Conservation (phyloP, 192 early-diverging fungal species). For the Backusella luteola region DNA sequence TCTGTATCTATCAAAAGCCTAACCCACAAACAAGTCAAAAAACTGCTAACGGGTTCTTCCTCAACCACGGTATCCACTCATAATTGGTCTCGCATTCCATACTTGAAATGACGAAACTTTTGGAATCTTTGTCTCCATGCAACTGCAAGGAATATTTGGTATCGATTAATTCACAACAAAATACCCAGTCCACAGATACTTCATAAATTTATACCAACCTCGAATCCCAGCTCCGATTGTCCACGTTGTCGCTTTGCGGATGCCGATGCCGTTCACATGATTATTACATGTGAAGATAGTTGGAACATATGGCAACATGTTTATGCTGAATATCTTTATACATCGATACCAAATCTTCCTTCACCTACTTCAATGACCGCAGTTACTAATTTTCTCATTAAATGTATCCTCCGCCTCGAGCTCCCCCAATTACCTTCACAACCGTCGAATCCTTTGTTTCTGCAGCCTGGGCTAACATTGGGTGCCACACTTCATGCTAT, state of each 20-base stretch:
- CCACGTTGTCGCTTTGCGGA: neutral
- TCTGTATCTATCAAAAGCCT: neutral
- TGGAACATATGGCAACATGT: neutral
- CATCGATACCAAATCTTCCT: neutral
- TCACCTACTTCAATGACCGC: neutral
- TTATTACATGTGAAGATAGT: neutral
- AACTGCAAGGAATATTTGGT: neutral
- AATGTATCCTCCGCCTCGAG: neutral
- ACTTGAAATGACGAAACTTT: neutral
- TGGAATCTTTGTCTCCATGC: neutral
- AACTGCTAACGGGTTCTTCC: neutral
- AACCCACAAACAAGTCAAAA: neutral
- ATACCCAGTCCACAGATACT: neutral
- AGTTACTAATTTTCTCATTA: neutral
- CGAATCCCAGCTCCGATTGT: neutral
- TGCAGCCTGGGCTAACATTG: neutral
- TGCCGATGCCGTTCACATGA: neutral
- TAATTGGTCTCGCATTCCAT: neutral
- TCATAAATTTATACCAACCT: neutral
- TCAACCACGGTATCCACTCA: too few relatives aligned
- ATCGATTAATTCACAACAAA: neutral
- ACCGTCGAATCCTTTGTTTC: neutral
- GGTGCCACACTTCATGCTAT: neutral
- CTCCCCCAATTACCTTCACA: neutral
- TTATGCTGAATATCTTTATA: neutral